Conservation (phyloP, 495 filamentous ascomycete genomes). For the Durotheca rogersii region DNA sequence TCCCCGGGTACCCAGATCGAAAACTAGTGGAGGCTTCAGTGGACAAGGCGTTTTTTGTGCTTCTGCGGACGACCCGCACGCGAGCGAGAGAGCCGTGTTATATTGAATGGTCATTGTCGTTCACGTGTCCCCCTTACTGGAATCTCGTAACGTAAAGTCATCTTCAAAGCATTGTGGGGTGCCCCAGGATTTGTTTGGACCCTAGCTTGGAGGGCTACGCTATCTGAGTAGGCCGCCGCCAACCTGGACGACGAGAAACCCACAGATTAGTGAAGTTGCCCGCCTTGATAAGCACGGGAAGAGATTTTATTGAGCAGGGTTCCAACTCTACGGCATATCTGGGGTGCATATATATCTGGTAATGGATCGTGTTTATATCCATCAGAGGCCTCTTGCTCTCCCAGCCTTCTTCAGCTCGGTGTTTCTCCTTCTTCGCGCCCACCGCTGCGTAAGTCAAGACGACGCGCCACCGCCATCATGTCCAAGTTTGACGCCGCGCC, state of each 20-base stretch:
- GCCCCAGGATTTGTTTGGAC: conserved; percentile 19
- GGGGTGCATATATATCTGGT: conserved; percentile 16
- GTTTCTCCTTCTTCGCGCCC: background rate
- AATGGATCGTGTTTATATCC: conserved; percentile 1
- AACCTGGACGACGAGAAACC: conserved; percentile 5
- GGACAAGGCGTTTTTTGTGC: no score
- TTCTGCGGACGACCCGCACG: no score
- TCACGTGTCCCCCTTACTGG: conserved; percentile 5
- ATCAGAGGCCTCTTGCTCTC: background rate
- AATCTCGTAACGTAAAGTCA: conserved; percentile 15
- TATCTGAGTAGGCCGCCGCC: conserved; percentile 11
- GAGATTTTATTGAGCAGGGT: conserved; percentile 7
- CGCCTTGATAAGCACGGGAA: conserved; percentile 16
- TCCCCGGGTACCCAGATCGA: no score
- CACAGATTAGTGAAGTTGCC: conserved; percentile 19
- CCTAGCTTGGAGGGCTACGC: conserved; percentile 12
- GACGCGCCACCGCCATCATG: conserved; percentile 9
- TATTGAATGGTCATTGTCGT: background rate
- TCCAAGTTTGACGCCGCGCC: conserved; percentile 30
- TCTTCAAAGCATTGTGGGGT: conserved; percentile 3
- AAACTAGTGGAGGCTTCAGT: no score
- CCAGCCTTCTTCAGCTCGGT: no score
- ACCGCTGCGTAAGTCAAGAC: background rate
- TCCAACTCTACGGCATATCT: conserved; percentile 13
- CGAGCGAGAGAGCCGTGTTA: no score